Evolutionary conservation across 1,284 basidiomycete species (phyloP).

Genomic region (Butyriboletus appendiculatus): DNA sequence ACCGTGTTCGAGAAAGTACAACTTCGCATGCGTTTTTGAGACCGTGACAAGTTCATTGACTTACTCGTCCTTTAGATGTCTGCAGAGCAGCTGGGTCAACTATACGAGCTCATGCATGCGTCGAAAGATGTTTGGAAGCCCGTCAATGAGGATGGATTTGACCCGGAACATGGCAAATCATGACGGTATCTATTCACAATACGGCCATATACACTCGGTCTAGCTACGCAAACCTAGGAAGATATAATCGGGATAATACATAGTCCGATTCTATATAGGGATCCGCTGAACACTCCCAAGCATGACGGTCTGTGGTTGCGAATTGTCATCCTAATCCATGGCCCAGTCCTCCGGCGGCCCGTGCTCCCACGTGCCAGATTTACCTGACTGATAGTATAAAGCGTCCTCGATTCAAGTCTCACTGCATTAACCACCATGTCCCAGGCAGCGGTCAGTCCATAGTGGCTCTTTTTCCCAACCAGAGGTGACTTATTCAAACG

Average conservation of each 20-base stretch:
- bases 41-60: neutral
- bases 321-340: neutral
- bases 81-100: conserved; percentile 86
- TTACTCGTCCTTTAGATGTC: conserved; percentile 63
- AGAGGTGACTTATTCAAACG: neutral
- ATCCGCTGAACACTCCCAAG: neutral
- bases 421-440: conserved; percentile 34
- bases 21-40: neutral
- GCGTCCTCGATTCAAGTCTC: neutral
- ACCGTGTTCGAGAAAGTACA: conserved; percentile 78
- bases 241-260: conserved; percentile 4
- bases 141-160: conserved; percentile 18
- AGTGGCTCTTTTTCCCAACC: neutral
- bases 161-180: conserved; percentile 11
- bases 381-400: conserved; percentile 14
- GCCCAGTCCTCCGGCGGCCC: neutral
- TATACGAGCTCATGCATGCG: conserved; percentile 91
- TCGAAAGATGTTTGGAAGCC: conserved; percentile 86
- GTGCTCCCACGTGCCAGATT: neutral
- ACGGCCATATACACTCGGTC: conserved; percentile 1
- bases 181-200: conserved; percentile 12
- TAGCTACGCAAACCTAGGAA: conserved; percentile 4
- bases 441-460: conserved; percentile 38
- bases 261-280: neutral
- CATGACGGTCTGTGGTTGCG: conserved; percentile 3